Evolutionary conservation across 495 filamentous ascomycete genomes (phyloP).

Genomic region (Hypoxylon perforatum): DNA sequence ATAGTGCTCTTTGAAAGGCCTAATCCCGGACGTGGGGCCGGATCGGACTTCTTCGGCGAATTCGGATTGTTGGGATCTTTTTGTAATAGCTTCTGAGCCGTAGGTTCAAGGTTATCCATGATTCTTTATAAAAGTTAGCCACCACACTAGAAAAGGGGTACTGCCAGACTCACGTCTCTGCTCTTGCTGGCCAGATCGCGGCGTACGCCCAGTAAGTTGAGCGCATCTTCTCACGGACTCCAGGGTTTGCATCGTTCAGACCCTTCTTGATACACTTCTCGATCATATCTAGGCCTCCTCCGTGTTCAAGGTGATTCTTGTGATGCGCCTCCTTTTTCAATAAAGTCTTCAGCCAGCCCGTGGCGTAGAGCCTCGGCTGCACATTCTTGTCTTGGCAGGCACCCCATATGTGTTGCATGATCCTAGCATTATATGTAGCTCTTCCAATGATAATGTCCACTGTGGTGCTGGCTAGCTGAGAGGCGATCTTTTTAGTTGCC

Average conservation of each 20-base stretch:
- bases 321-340: slow-evolving; percentile 81
- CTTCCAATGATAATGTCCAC: slow-evolving; percentile 80
- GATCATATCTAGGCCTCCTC: slow-evolving; percentile 80
- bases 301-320: slow-evolving; percentile 83
- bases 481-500: slow-evolving; percentile 88
- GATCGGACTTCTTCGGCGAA: slow-evolving; percentile 63
- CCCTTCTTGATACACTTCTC: slow-evolving; percentile 91
- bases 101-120: slow-evolving; percentile 76
- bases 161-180: slow-evolving; percentile 69
- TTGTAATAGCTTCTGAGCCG: slow-evolving; percentile 77
- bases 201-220: slow-evolving; percentile 86
- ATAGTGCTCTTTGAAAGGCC: slow-evolving; percentile 69
- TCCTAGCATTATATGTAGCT: slow-evolving; percentile 78
- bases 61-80: slow-evolving; percentile 86
- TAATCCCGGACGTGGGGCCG: slow-evolving; percentile 59
- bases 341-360: slow-evolving; percentile 86
- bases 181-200: slow-evolving; percentile 77
- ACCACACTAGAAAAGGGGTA: slow-evolving; percentile 42
- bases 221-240: slow-evolving; percentile 84
- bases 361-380: slow-evolving; percentile 78
- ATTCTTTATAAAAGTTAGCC: slow-evolving; percentile 62
- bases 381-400: slow-evolving; percentile 94
- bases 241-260: slow-evolving; percentile 85
- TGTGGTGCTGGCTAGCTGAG: slow-evolving; percentile 79
- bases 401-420: slow-evolving; percentile 83